These are phyloP conservation scores for Beauveria sp. DNA, from an alignment of 2,329 filamentous ascomycete species.

Conservation along the genomic window DNA sequence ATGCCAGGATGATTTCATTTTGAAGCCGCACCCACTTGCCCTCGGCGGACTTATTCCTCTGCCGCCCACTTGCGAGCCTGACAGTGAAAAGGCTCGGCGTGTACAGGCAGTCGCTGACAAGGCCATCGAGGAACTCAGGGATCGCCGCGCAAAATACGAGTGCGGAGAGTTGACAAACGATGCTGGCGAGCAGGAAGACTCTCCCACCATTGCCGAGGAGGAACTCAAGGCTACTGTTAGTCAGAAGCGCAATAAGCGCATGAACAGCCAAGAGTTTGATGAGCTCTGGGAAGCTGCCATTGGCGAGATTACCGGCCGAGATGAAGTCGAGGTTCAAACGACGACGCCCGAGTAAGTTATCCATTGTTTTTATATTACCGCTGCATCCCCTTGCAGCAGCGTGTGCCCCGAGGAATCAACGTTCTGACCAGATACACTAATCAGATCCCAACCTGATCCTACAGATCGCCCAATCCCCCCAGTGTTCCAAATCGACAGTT, in stretches of 20 bases:
- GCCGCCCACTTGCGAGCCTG: conserved; percentile 86
- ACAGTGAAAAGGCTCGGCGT: conserved; percentile 82
- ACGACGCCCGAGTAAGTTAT: conserved; percentile 43
- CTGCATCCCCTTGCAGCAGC: conserved; percentile 7
- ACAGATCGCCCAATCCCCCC: conserved; percentile 63
- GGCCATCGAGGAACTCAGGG: conserved; percentile 76
- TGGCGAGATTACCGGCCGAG: conserved; percentile 58
- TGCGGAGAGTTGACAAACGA: conserved; percentile 67
- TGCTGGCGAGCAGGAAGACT: conserved; percentile 49
- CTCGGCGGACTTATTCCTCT: conserved; percentile 74
- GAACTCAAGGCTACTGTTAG: conserved; percentile 72
- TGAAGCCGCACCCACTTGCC: conserved; percentile 76
- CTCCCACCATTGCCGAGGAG: conserved; percentile 55
- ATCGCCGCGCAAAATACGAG: conserved; percentile 81
- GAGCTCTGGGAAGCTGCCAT: conserved; percentile 73
- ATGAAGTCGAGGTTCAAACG: conserved; percentile 46
- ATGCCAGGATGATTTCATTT: conserved; percentile 82
- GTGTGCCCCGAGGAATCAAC: conserved; percentile 12
- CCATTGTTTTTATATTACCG: conserved; percentile 16
- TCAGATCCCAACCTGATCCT: conserved; percentile 66
- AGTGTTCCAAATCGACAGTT: conserved; percentile 56
- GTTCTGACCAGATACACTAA: conserved; percentile 66
- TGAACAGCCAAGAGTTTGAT: conserved; percentile 84
- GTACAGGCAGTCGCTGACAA: conserved; percentile 83
- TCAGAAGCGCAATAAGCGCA: conserved; percentile 69